Evolutionary conservation across 768 basidiomycete genomes (phyloP).

Genomic region (Rhizopogon sp.): DNA sequence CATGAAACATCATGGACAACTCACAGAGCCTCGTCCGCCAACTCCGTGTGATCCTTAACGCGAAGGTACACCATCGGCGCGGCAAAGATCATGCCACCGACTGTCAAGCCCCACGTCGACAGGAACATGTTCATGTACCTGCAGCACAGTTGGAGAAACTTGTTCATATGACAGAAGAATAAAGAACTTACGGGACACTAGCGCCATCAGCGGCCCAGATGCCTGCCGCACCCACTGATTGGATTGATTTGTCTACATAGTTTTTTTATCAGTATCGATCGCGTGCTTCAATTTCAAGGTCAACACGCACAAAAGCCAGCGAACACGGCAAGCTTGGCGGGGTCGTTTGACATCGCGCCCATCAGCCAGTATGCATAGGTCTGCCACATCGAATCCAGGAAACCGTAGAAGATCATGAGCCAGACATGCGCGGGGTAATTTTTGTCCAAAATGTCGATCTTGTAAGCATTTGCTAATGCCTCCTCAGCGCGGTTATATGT

Average conservation of each 20-base stretch:
- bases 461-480: slow-evolving; percentile 25
- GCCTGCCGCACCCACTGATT: slow-evolving; percentile 69
- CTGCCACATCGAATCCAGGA: slow-evolving; percentile 85
- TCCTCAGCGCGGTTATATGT: slow-evolving; percentile 50
- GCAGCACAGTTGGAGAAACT: neutral
- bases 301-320: slow-evolving; percentile 69
- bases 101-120: slow-evolving; percentile 67
- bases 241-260: slow-evolving; percentile 61
- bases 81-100: slow-evolving; percentile 59
- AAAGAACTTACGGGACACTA: slow-evolving; percentile 49
- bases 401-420: slow-evolving; percentile 69
- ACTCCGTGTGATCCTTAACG: slow-evolving; percentile 52
- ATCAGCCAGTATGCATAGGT: slow-evolving; percentile 80
- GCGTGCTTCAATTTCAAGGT: neutral
- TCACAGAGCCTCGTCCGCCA: slow-evolving; percentile 49
- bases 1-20: slow-evolving; percentile 10
- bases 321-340: slow-evolving; percentile 75
- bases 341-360: slow-evolving; percentile 84
- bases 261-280: neutral
- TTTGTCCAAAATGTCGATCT: slow-evolving; percentile 56
- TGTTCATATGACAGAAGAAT: neutral
- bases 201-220: slow-evolving; percentile 69
- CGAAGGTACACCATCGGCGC: slow-evolving; percentile 72
- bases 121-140: slow-evolving; percentile 69
- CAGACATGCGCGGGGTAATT: slow-evolving; percentile 53